Evolutionary conservation across 257 asterid genomes (phyloP), one percentile per base, ranked within the genome.

Genomic region (Gentiana straminea): DNA sequence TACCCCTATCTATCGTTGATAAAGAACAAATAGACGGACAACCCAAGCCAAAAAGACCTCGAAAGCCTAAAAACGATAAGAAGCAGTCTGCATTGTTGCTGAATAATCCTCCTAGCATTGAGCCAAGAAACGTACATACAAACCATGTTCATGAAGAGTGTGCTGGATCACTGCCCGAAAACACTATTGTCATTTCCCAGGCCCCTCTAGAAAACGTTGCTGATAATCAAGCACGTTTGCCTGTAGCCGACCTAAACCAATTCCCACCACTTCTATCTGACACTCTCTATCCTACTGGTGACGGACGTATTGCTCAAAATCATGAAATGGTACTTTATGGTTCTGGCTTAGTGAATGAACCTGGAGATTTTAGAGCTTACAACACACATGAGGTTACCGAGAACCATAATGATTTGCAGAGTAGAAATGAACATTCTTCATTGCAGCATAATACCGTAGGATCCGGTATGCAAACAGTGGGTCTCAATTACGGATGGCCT

Each of bases 381-480:
- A 68, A 33, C 63, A 50, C 51, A 48, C 55, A 67, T 34, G 77
- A 51, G 50, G 58, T 52, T 15, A 51, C 77, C 47, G 66, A 61
- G 62, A 52, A 71, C 69, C 72, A 49, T 44, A 49, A 70, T 54
- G 62, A 56, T 13, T 36, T 67, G 34, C 74, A 64, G 9, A 57
- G 52, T 49, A 56, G 66, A 53, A 58, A 67, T 56, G 71, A 58
- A 57, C 63, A 47, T 69, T 63, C 77, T 47, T 55, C 33, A 1
- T 55, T 75, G 77, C 82, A 74, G 33, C 63, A 63, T 35, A 70
- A 68, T 62, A 69, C 66, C 35, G 80, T 66, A 60, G 71, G 57
- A 64, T 58, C 78, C 36, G 55, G 37, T 37, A 51, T 73, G 57
- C 63, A 59, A 58, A 64, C 51, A 5, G 71, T 57, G 59, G 51